Evolutionary conservation across 108 stramenopile genomes (phyloP).

Genomic region (Epithemia pelagica): DNA sequence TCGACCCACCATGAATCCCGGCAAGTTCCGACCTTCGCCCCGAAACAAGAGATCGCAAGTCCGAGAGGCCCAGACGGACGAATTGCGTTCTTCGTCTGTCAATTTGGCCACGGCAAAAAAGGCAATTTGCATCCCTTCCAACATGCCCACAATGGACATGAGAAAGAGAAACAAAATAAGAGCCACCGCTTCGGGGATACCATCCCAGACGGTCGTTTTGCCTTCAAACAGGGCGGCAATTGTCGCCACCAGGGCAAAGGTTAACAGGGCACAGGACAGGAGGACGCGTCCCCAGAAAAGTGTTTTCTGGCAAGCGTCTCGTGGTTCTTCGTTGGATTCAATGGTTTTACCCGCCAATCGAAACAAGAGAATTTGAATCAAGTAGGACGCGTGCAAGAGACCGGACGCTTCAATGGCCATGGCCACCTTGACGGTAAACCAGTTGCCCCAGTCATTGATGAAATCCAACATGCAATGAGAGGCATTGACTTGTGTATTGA

Average conservation of each 20-base stretch:
- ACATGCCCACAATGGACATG: constrained; percentile 63
- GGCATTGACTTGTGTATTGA: constrained; percentile 58
- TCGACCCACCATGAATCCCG: constrained; percentile 53
- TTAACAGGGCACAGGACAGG: constrained; percentile 32
- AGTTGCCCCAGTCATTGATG: constrained; percentile 63
- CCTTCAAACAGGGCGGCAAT: constrained; percentile 40
- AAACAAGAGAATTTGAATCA: constrained; percentile 44
- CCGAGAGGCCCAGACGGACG: constrained; percentile 17
- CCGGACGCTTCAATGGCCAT: constrained; percentile 60
- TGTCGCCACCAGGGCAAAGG: constrained; percentile 44
- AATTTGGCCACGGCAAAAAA: constrained; percentile 72
- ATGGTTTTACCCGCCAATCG: constrained; percentile 35
- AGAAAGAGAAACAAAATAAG: constrained; percentile 66
- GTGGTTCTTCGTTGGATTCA: constrained; percentile 47
- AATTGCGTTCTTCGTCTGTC: constrained; percentile 23
- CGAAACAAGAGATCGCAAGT: constrained; percentile 43
- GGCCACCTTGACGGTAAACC: constrained; percentile 51
- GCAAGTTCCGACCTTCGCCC: constrained; percentile 53
- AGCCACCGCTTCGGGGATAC: constrained; percentile 36
- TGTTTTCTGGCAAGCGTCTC: constrained; percentile 17
- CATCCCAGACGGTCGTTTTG: constrained; percentile 47
- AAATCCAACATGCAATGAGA: constrained; percentile 53
- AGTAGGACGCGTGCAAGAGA: constrained; percentile 55
- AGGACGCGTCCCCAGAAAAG: constrained; percentile 48
- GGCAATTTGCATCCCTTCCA: constrained; percentile 88